Evolutionary conservation across 2,329 filamentous ascomycete species (phyloP).

Genomic region (Penicillium sp.): DNA sequence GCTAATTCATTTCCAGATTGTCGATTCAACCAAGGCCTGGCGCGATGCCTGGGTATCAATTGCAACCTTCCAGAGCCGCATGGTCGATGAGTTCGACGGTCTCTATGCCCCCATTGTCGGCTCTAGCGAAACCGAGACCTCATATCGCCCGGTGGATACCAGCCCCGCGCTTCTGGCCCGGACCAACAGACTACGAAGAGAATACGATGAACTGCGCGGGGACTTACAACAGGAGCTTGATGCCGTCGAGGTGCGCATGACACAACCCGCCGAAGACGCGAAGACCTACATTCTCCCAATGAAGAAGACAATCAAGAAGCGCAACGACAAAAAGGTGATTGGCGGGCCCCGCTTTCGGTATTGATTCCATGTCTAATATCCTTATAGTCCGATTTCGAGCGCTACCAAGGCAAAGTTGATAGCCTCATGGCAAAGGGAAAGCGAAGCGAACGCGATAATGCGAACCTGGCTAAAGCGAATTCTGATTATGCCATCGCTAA

Average conservation of each 20-base stretch:
- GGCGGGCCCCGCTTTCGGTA: background rate
- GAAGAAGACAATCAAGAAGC: constrained; percentile 79
- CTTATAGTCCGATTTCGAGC: constrained; percentile 70
- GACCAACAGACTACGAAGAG: constrained; percentile 62
- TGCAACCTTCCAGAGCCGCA: constrained; percentile 64
- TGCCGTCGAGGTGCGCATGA: constrained; percentile 67
- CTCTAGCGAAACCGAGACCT: constrained; percentile 57
- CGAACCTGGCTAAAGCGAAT: constrained; percentile 68
- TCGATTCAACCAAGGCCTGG: constrained; percentile 73
- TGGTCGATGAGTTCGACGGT: constrained; percentile 66
- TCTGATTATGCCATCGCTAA: constrained; percentile 63
- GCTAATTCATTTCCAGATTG: constrained; percentile 54
- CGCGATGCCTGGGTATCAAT: constrained; percentile 75
- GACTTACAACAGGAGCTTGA: constrained; percentile 70
- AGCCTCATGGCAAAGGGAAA: constrained; percentile 68
- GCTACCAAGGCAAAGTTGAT: constrained; percentile 69
- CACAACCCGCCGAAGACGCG: constrained; percentile 67
- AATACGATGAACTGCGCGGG: constrained; percentile 67
- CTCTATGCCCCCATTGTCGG: constrained; percentile 76
- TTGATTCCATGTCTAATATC: background rate
- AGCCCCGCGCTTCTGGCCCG: constrained; percentile 62
- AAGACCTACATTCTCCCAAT: constrained; percentile 68
- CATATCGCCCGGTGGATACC: constrained; percentile 58
- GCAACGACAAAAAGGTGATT: constrained; percentile 70
- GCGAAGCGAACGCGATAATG: constrained; percentile 70